Base-by-base conservation (phyloP, 495 filamentous ascomycete species). In the Entonaema liquescens region DNA sequence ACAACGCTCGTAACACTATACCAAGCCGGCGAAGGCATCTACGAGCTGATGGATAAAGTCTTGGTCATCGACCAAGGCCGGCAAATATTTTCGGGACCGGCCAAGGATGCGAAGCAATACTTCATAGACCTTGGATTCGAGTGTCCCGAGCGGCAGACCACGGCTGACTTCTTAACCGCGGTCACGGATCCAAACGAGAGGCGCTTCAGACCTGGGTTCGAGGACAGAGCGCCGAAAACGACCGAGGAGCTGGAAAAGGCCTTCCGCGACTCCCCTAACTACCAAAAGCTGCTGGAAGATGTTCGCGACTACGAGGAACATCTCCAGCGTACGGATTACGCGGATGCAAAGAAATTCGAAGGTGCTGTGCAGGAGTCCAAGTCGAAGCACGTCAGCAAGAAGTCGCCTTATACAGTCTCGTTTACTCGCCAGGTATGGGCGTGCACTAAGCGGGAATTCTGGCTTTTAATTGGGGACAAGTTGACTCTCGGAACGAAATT, bases 1-100 rank as follows among this genome's bases (percentile, higher is more conserved):
- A 95, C 93, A 5, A 94, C 92, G 0, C 83, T 97, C 33, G 92
- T 93, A 21, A 95, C 92, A 1, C 81, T 95, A 1, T 95, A 95
- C 79, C 92, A 95, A 74, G 92, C 92, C 1, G 91, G 92, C 56
- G 89, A 95, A 76, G 90, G 88, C 35, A 94, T 94, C 69, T 95
- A 93, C 75, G 86, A 94, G 71, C 81, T 92, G 3, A 92, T 95
- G 89, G 88, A 91, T 77, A 90, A 91, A 72, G 88, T 89, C 4
- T 77, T 86, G 3, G 87, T 93, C 7, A 81, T 94, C 0, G 91
- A 92, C 71, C 84, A 90, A 74, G 91, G 90, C 5, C 82, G 88
- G 2, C 82, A 92, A 75, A 89, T 92, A 26, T 93, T 86, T 76
- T 91, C 89, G 25, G 90, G 91, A 0, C 88, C 84, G 0, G 86